Evolutionary conservation across 164 flowering plant species (phyloP), one percentile per base, ranked within the genome.

Genomic region (Aristolochia fimbriata): DNA sequence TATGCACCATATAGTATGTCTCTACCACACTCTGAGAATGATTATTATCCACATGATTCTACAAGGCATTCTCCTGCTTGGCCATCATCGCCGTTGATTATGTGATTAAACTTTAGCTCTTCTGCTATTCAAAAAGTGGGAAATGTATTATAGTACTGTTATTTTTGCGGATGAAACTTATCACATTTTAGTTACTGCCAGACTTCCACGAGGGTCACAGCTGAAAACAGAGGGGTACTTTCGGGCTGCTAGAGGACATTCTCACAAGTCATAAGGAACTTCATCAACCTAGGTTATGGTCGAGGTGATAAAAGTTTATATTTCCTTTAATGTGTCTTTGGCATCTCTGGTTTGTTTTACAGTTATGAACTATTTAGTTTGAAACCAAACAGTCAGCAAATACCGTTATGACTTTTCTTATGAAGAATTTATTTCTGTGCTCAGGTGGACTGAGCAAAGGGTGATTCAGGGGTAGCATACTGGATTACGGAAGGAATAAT

Each of bases 401-500:
- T 51, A 23, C 23, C 8, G 20, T n/a, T n/a, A n/a, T n/a, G n/a
- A n/a, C 57, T 50, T 16, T 0, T 37, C 17, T 49, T 22, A 15
- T 23, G 3, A 46, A 8, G 27, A 54, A 53, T 52, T 24, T 30
- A 17, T 16, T 25, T 16, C 53, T 47, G 16, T 56, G 4, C 57
- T 68, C 78, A 89, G 97, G 93, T 71, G 80, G 93, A 16, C 85
- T 59, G 63, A 66, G 83, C 61, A 68, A n/a, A 85, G 55, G 77
- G 75, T 74, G 91, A 85, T 63, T 82, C 53, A 64, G 80, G 85
- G 48, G 85, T 91, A 57, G 73, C 43, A 1, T 92, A 89, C 69
- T 76, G 89, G 76, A 85, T 71, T 89, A 70, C 74, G 77, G 83
- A 24, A 68, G 85, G 59, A 96, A 87, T 63, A 89, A 92, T 58